Evolutionary conservation across 1,284 basidiomycete genomes (phyloP).

Genomic region (Trichosporon coremiiforme): DNA sequence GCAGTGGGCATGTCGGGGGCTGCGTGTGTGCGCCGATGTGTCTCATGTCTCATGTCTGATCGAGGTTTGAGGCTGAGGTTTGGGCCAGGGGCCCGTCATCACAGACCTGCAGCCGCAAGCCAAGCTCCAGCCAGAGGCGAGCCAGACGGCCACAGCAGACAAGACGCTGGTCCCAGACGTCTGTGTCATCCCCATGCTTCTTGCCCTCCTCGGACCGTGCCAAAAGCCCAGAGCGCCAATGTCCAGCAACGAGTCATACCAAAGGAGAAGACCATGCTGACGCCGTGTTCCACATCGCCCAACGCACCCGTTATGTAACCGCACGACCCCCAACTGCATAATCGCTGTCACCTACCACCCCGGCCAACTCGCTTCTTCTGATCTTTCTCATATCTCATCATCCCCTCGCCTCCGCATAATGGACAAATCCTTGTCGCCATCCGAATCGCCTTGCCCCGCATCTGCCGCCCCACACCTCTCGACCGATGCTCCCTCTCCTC

Average conservation of each 20-base stretch:
- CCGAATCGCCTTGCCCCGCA: slow-evolving; percentile 4
- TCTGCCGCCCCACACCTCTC: not conserved
- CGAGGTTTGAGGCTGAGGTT: not conserved
- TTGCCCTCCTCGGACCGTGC: not conserved
- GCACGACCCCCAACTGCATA: slow-evolving; percentile 3
- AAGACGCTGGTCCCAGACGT: slow-evolving; percentile 4
- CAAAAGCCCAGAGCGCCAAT: not conserved
- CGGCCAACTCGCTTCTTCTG: not conserved
- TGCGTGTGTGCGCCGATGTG: slow-evolving; percentile 2
- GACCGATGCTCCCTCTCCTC: slow-evolving; percentile 7
- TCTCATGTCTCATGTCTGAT: slow-evolving; percentile 7
- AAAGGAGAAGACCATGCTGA: slow-evolving; percentile 8
- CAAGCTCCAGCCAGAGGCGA: not conserved
- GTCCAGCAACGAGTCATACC: not conserved
- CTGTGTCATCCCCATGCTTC: slow-evolving; percentile 15
- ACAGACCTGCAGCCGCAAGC: slow-evolving; percentile 3
- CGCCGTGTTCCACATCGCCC: slow-evolving; percentile 9
- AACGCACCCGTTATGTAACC: slow-evolving; percentile 10
- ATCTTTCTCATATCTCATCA: not conserved
- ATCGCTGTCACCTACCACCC: not conserved
- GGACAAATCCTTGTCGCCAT: slow-evolving; percentile 10
- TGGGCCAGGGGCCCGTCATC: slow-evolving; percentile 1
- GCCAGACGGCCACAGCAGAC: not conserved
- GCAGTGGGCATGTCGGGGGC: not conserved
- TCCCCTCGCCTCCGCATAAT: not conserved